A percentile compares a stretch with the other conserved stretches of the same genome.
These are phyloP conservation scores for Phalaenopsis equestris DNA, from an alignment of 106 monocot species.

Conservation along the genomic window DNA sequence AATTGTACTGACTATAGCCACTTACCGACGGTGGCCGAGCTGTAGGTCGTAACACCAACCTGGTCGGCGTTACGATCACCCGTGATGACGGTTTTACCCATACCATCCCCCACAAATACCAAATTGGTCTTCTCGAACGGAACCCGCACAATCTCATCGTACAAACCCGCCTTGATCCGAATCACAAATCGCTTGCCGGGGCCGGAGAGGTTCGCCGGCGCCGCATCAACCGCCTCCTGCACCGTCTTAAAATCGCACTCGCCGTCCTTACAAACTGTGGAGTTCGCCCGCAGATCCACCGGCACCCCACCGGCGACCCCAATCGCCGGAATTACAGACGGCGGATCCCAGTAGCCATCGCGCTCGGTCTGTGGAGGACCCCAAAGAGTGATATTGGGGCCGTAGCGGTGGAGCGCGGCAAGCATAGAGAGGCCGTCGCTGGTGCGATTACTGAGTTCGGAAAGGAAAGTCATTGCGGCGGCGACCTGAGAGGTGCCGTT, in stretches of 20 bases:
- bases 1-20: not conserved
- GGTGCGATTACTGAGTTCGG: slow-evolving; percentile 29
- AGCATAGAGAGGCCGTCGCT: slow-evolving; percentile 66
- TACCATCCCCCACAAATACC: slow-evolving; percentile 68
- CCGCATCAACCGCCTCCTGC: slow-evolving; percentile 60
- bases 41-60: slow-evolving; percentile 57
- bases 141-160: slow-evolving; percentile 59
- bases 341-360: slow-evolving; percentile 60
- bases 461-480: slow-evolving; percentile 44
- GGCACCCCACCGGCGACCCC: slow-evolving; percentile 5
- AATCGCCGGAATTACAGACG: not conserved
- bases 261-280: slow-evolving; percentile 37
- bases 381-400: slow-evolving; percentile 44
- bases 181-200: slow-evolving; percentile 35
- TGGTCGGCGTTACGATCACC: slow-evolving; percentile 35
- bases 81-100: slow-evolving; percentile 73
- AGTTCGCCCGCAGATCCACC: slow-evolving; percentile 8
- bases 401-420: slow-evolving; percentile 55
- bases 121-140: slow-evolving; percentile 64
- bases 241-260: slow-evolving; percentile 36
- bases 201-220: slow-evolving; percentile 24
- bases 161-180: slow-evolving; percentile 55
- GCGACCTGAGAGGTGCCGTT: slow-evolving; percentile 44
- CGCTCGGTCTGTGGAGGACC: slow-evolving; percentile 74
- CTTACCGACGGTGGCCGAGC: slow-evolving; percentile 69